Evolutionary conservation across 345 rosid species (phyloP).

Genomic region (Eucalyptus sideroxylon): DNA sequence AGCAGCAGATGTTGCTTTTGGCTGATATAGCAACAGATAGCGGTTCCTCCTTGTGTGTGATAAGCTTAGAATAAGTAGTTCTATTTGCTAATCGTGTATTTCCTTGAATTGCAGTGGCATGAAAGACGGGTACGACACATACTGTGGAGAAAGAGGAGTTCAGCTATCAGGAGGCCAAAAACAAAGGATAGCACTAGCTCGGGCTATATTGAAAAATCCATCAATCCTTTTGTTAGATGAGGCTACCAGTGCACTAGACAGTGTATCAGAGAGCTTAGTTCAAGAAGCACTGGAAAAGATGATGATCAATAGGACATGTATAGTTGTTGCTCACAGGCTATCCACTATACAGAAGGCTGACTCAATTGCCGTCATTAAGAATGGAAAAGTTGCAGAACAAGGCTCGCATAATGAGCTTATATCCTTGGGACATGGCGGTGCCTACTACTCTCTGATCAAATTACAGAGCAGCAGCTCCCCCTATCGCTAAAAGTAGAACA

Average conservation of each 20-base stretch:
- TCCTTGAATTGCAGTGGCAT: constrained; percentile 27
- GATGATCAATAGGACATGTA: constrained; percentile 43
- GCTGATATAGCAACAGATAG: background rate
- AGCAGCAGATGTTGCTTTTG: background rate
- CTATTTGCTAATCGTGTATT: background rate
- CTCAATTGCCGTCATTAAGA: constrained; percentile 37
- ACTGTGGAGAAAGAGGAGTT: constrained; percentile 55
- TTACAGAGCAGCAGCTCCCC: constrained; percentile 17
- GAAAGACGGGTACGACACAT: constrained; percentile 55
- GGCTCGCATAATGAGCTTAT: constrained; percentile 43
- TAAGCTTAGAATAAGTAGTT: background rate
- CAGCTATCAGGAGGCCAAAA: constrained; percentile 76
- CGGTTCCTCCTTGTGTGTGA: background rate
- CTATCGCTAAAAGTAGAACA: background rate
- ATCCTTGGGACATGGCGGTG: constrained; percentile 21
- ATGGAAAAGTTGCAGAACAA: constrained; percentile 39
- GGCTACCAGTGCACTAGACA: constrained; percentile 70
- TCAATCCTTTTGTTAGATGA: constrained; percentile 57
- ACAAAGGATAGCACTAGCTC: constrained; percentile 62
- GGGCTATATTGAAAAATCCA: constrained; percentile 60
- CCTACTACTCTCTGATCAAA: constrained; percentile 27
- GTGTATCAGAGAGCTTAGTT: constrained; percentile 40
- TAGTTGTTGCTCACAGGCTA: constrained; percentile 44
- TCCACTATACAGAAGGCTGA: constrained; percentile 49
- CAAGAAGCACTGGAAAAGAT: constrained; percentile 63